Evolutionary conservation across 177 flowering plant genomes (phyloP).

Genomic region (Telopea speciosissima): DNA sequence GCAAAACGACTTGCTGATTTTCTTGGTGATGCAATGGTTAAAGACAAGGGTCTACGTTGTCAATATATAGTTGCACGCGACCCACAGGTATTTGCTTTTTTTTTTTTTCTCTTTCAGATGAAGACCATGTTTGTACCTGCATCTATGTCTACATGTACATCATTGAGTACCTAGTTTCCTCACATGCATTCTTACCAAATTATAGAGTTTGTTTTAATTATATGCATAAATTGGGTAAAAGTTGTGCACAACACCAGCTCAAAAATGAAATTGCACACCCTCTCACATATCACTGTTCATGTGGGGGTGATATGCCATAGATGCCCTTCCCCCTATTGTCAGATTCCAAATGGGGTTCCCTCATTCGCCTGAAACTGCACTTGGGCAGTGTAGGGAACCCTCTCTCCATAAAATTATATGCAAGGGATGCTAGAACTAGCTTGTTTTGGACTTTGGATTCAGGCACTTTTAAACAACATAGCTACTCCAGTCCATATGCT

Average conservation of each 20-base stretch:
- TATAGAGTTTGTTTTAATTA: background rate
- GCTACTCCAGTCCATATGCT: background rate
- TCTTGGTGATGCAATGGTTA: slow-evolving; percentile 96
- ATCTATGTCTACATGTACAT: background rate
- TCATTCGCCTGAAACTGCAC: too few species aligned
- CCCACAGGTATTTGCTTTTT: slow-evolving; percentile 59
- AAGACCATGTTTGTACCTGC: background rate
- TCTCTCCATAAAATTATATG: background rate
- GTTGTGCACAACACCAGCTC: too few species aligned
- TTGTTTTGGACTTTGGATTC: too few species aligned
- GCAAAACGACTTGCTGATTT: slow-evolving; percentile 95
- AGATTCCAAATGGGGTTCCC: too few species aligned
- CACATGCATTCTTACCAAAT: background rate
- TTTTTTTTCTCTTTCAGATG: too few species aligned
- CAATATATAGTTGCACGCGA: slow-evolving; percentile 95
- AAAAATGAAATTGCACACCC: too few species aligned
- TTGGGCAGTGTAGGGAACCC: too few species aligned
- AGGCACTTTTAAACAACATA: background rate
- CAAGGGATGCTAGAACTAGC: background rate
- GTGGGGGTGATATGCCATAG: too few species aligned
- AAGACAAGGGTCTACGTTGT: slow-evolving; percentile 93
- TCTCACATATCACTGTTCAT: too few species aligned
- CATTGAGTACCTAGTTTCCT: background rate
- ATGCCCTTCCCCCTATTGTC: too few species aligned
- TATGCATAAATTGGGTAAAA: too few species aligned